Evolutionary conservation across 2,329 filamentous ascomycete species (phyloP), one percentile per base, ranked within the genome.

Genomic region (Penicillium digitatum): DNA sequence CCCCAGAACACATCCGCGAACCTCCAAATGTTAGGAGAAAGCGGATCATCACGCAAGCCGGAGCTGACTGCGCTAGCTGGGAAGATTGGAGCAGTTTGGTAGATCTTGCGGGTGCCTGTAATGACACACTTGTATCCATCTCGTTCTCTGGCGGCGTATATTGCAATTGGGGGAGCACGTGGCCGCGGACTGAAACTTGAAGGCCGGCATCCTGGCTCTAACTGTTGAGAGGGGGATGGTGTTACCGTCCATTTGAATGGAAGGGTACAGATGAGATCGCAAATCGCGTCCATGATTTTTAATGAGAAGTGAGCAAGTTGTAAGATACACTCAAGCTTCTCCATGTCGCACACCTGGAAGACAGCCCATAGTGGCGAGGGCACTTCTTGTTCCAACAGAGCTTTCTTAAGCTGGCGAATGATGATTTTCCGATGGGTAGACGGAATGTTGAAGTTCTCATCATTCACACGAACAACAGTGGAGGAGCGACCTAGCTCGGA

Each of bases 271-370:
- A 27, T 27, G 3, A 27, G 26, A 8, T 27, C 26, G 26, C 26
- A 27, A 27, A 27, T 27, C 6, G 26, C 26, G 6, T 27, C 26
- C 22, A 49, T 34, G 8, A 43, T 31, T 20, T 32, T 26, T 9
- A 16, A 2, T 24, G 54, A 56, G 7, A 56, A 27, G n/a, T 24
- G 4, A 12, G 43, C 42, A 3, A 56, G 34, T 14, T 56, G 31
- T 7, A 39, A 9, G 1, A 55, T 12, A 20, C 11, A 48, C 5
- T 47, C 39, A 9, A 57, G 46, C 18, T 38, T 55, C 12, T 31
- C 14, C n/a, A 58, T 24, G 20, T 58, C 56, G 9, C 53, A 56
- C 6, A 58, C 6, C 14, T 58, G 56, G 4, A 58, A 3, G n/a
- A 55, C 18, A 5, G 56, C 56, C 56, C 56, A 58, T 10, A 56